These are phyloP conservation scores for Hypomyces perniciosus DNA, from an alignment of 2,329 filamentous ascomycete species.

Conservation along the genomic window DNA sequence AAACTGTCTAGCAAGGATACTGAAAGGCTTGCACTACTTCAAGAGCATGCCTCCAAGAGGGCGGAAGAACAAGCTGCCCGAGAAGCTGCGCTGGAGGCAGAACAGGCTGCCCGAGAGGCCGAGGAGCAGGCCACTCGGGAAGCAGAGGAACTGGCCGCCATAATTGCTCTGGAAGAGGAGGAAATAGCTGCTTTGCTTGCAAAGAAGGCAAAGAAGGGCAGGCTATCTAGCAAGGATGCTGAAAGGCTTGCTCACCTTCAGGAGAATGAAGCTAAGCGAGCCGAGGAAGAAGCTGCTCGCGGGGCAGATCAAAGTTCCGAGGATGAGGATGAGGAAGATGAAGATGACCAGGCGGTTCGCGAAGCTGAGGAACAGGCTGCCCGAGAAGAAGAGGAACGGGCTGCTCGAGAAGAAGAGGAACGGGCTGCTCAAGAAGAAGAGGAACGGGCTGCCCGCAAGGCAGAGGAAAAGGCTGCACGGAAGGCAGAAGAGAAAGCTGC, in stretches of 20 bases:
- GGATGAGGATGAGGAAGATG: constrained; percentile 10
- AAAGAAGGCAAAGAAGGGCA: constrained; percentile 27
- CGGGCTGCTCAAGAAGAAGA: constrained; percentile 21
- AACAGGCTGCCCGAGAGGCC: constrained; percentile 9
- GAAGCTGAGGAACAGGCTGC: constrained; percentile 26
- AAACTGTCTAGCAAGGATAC: constrained; percentile 23
- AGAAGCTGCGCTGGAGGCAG: constrained; percentile 22
- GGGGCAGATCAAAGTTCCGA: constrained; percentile 14
- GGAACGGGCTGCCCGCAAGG: constrained; percentile 25
- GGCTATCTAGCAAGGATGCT: constrained; percentile 22
- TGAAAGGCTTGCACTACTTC: constrained; percentile 24
- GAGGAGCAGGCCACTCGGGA: constrained; percentile 17
- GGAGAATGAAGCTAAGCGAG: constrained; percentile 18
- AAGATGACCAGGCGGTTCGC: constrained; percentile 16
- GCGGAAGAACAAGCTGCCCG: constrained; percentile 16
- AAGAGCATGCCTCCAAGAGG: constrained; percentile 18
- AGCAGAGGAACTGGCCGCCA: constrained; percentile 12
- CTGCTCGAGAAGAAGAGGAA: constrained; percentile 3
- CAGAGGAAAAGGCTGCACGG: constrained; percentile 18
- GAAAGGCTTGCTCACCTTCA: constrained; percentile 24
- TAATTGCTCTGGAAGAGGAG: constrained; percentile 21
- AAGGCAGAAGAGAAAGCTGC: constrained; percentile 21
- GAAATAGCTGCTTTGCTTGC: constrained; percentile 27
- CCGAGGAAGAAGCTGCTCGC: constrained; percentile 21
- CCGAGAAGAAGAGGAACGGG: constrained; percentile 21